Conservation (phyloP, 2,329 filamentous ascomycete species). For the Ophiosphaerella narmari region DNA sequence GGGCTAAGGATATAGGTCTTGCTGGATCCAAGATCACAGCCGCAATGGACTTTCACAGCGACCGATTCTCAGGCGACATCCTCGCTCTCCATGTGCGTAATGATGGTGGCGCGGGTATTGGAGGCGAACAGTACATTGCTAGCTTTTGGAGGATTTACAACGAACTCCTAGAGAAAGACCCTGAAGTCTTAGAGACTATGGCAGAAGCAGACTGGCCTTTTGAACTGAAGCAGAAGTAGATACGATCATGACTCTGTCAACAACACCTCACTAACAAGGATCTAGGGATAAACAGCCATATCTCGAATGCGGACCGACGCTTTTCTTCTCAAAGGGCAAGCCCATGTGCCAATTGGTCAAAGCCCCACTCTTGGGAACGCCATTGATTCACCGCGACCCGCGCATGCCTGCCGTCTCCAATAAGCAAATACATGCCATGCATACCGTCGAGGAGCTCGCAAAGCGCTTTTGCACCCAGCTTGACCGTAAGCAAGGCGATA, state of each 20-base stretch:
- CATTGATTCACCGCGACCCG: slow-evolving; percentile 34
- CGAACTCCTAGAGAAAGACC: slow-evolving; percentile 37
- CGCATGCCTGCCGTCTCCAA: slow-evolving; percentile 36
- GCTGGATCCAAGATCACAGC: slow-evolving; percentile 44
- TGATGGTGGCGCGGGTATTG: slow-evolving; percentile 34
- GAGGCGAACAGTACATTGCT: slow-evolving; percentile 40
- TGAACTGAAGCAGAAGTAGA: slow-evolving; percentile 45
- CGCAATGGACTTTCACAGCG: slow-evolving; percentile 46
- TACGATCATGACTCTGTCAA: background rate
- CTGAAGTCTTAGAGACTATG: slow-evolving; percentile 43
- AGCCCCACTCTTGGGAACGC: slow-evolving; percentile 43
- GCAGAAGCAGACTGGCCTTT: slow-evolving; percentile 43
- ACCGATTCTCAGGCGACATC: slow-evolving; percentile 45
- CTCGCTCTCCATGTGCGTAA: slow-evolving; percentile 42
- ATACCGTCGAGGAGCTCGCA: slow-evolving; percentile 35
- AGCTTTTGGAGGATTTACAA: slow-evolving; percentile 46
- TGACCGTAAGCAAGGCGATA: slow-evolving; percentile 43
- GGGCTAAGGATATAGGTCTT: slow-evolving; percentile 42
- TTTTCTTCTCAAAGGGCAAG: slow-evolving; percentile 43
- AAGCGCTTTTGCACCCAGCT: slow-evolving; percentile 35
- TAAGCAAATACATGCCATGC: slow-evolving; percentile 37
- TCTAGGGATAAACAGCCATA: slow-evolving; percentile 33
- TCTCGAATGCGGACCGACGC: slow-evolving; percentile 39
- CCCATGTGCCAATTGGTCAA: slow-evolving; percentile 46
- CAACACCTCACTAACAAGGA: slow-evolving; percentile 3